Evolutionary conservation across 2,329 filamentous ascomycete genomes (phyloP).

Genomic region (Fusarium subtropicale): DNA sequence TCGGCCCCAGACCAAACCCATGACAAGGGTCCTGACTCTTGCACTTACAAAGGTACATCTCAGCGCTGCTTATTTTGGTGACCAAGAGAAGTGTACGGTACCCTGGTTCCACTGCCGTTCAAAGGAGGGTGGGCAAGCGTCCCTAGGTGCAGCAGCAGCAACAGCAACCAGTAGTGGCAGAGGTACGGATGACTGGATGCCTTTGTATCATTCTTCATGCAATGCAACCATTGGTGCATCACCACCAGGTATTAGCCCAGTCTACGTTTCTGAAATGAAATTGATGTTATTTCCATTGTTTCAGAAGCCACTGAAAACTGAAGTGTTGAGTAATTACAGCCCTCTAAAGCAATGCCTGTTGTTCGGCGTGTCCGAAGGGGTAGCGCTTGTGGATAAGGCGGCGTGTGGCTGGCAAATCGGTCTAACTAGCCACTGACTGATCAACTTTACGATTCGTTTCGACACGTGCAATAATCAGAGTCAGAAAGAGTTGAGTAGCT

Average conservation of each 20-base stretch:
- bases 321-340: slow-evolving; percentile 1
- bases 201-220: background rate
- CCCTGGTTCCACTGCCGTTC: slow-evolving; percentile 34
- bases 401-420: slow-evolving; percentile 27
- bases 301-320: slow-evolving; percentile 17
- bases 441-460: slow-evolving; percentile 18
- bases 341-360: background rate
- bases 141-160: slow-evolving; percentile 25
- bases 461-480: slow-evolving; percentile 19
- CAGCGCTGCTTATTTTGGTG: background rate
- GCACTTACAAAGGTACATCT: slow-evolving; percentile 5
- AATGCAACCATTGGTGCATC: slow-evolving; percentile 19
- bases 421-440: slow-evolving; percentile 27
- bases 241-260: background rate
- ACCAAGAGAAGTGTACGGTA: background rate
- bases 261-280: slow-evolving; percentile 8
- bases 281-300: slow-evolving; percentile 2
- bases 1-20: slow-evolving; percentile 33
- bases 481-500: background rate
- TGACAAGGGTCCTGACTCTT: slow-evolving; percentile 43
- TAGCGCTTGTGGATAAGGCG: slow-evolving; percentile 36
- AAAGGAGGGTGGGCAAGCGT: slow-evolving; percentile 27
- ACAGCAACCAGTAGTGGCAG: background rate
- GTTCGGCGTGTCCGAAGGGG: slow-evolving; percentile 38
- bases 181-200: background rate